These are phyloP conservation scores for Mucor mucedo DNA, from an alignment of 371 early-diverging fungal species.

Conservation along the genomic window DNA sequence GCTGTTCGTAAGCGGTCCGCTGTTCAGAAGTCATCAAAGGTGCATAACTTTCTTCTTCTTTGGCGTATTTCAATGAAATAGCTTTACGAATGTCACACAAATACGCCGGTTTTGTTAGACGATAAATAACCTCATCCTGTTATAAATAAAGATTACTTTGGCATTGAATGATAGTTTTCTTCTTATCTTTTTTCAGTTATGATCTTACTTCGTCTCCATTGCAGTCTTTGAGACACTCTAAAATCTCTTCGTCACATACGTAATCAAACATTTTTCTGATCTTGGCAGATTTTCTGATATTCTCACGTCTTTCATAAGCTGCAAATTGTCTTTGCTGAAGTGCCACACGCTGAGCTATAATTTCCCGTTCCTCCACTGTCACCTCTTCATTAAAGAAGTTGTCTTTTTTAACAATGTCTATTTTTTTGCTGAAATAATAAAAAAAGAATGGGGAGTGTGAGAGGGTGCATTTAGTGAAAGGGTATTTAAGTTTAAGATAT, in stretches of 20 bases:
- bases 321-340: conserved; percentile 85
- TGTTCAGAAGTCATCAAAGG: conserved; percentile 75
- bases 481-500: background rate
- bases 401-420: conserved; percentile 82
- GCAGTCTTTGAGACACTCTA: conserved; percentile 75
- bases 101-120: conserved; percentile 73
- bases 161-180: background rate
- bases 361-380: conserved; percentile 81
- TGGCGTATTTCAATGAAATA: conserved; percentile 64
- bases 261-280: conserved; percentile 76
- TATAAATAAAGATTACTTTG: background rate
- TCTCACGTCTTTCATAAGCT: conserved; percentile 77
- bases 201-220: conserved; percentile 71
- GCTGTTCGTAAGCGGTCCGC: conserved; percentile 78
- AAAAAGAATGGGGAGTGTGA: background rate
- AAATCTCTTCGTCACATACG: conserved; percentile 81
- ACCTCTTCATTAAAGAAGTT: conserved; percentile 84
- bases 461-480: too few relatives aligned
- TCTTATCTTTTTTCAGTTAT: background rate
- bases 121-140: conserved; percentile 72
- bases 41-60: conserved; percentile 38
- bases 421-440: conserved; percentile 62
- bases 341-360: conserved; percentile 85
- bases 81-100: conserved; percentile 67
- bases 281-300: conserved; percentile 68